phyloP scores from a whole-genome alignment of 1,284 basidiomycete species.

The Caloboletus inedulis region DNA sequence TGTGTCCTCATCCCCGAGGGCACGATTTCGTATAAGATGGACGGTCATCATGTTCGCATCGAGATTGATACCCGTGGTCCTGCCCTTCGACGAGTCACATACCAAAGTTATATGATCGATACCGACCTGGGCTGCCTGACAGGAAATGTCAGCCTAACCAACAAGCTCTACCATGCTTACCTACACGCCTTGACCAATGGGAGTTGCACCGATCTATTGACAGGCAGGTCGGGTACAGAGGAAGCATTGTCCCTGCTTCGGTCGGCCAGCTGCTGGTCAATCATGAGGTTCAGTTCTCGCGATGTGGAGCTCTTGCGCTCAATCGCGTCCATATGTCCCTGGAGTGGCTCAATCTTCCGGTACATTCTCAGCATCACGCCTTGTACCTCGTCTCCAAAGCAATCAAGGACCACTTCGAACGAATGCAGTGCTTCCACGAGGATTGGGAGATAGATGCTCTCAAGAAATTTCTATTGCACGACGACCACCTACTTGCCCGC shows the following conservation, averaged over 20 bases:
- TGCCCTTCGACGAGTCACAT: conserved; percentile 18
- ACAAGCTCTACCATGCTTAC: conserved; percentile 39
- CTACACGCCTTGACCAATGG: conserved; percentile 46
- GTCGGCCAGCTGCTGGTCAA: conserved; percentile 39
- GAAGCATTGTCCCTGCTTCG: conserved; percentile 41
- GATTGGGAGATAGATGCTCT: not conserved
- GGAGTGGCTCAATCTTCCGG: conserved; percentile 16
- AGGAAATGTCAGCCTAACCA: conserved; percentile 36
- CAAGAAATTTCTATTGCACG: conserved; percentile 1
- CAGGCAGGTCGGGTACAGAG: conserved; percentile 43
- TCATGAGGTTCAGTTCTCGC: conserved; percentile 31
- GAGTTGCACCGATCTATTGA: conserved; percentile 44
- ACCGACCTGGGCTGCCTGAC: conserved; percentile 38
- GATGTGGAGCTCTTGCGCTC: conserved; percentile 34
- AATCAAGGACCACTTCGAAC: conserved; percentile 33
- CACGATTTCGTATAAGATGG: conserved; percentile 20
- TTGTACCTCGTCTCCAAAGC: conserved; percentile 25
- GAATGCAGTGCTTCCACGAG: conserved; percentile 13
- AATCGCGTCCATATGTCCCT: conserved; percentile 39
- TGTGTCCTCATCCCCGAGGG: conserved; percentile 43
- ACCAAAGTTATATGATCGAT: conserved; percentile 42
- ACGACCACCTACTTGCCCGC: conserved; percentile 18
- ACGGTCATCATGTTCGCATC: conserved; percentile 27
- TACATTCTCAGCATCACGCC: conserved; percentile 33
- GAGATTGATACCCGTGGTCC: conserved; percentile 18